phyloP scores from a whole-genome alignment of 495 filamentous ascomycete species.

The Pseudoneurospora amorphoporcata region DNA sequence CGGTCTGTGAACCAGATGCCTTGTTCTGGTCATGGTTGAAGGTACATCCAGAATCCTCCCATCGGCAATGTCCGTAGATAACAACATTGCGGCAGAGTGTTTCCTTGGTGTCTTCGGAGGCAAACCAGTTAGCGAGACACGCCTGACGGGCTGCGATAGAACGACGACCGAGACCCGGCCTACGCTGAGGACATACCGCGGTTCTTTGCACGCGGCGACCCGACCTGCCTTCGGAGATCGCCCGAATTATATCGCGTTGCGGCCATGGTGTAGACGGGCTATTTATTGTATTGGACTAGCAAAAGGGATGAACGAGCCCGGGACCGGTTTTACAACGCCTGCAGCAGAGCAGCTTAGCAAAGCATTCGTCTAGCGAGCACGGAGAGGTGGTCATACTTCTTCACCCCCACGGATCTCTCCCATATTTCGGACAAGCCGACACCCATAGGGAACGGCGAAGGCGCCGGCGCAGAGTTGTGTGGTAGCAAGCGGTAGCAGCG shows the following conservation, averaged over 20 bases:
- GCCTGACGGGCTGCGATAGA: neutral
- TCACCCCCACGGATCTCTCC: conserved; percentile 25
- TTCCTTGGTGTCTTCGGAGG: conserved; percentile 51
- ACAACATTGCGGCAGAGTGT: conserved; percentile 87
- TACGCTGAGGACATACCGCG: conserved; percentile 29
- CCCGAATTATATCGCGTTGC: conserved; percentile 31
- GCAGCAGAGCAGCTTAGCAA: conserved; percentile 4
- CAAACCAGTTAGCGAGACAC: conserved; percentile 2
- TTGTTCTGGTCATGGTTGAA: conserved; percentile 81
- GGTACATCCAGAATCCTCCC: conserved; percentile 81
- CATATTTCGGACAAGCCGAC: conserved; percentile 22
- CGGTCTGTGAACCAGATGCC: conserved; percentile 37
- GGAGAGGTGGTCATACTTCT: conserved; percentile 14
- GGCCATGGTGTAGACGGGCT: conserved; percentile 24
- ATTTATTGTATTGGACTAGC: conserved; percentile 7
- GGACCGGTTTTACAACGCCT: conserved; percentile 23
- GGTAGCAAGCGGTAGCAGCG: neutral
- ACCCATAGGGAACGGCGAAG: conserved; percentile 15
- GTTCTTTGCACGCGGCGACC: conserved; percentile 40
- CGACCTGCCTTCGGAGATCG: conserved; percentile 38
- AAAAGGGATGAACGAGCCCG: conserved; percentile 9
- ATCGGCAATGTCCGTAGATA: conserved; percentile 90
- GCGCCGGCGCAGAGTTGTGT: neutral
- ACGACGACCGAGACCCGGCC: neutral
- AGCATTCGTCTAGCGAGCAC: neutral